phyloP scores from a whole-genome alignment of 495 filamentous ascomycete species.

The Podospora sp. region DNA sequence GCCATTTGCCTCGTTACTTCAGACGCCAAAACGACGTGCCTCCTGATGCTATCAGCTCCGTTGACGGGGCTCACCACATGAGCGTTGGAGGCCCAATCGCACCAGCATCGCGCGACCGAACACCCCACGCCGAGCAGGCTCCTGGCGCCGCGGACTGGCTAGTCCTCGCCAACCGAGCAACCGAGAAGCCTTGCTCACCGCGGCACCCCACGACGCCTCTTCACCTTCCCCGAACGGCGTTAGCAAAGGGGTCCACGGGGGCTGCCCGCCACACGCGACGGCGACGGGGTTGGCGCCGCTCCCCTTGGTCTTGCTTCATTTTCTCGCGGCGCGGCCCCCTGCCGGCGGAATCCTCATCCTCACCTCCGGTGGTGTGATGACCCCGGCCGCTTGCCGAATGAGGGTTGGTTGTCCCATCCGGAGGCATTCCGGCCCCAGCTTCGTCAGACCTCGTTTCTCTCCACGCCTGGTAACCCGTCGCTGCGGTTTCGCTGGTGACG shows the following conservation, averaged over 20 bases:
- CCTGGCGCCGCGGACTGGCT: not conserved
- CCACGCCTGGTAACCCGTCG: not conserved
- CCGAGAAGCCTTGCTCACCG: not conserved
- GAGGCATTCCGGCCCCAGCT: slow-evolving; percentile 17
- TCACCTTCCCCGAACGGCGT: slow-evolving; percentile 21
- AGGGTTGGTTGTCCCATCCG: slow-evolving; percentile 9
- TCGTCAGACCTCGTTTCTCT: slow-evolving; percentile 3
- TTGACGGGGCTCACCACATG: not conserved
- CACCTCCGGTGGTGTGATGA: slow-evolving; percentile 14
- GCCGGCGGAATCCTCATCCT: slow-evolving; percentile 13
- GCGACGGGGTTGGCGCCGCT: not conserved
- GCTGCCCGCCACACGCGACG: not conserved
- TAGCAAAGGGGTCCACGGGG: slow-evolving; percentile 15
- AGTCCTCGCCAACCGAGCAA: not conserved
- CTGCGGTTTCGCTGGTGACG: slow-evolving; percentile 17
- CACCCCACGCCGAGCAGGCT: slow-evolving; percentile 2
- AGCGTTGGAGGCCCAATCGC: not conserved
- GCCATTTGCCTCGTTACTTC: not conserved
- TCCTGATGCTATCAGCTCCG: slow-evolving; percentile 1
- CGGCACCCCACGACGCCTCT: not conserved
- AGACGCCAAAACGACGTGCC: not conserved
- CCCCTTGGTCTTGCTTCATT: slow-evolving; percentile 3
- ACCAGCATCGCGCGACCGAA: not conserved
- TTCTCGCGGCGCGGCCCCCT: slow-evolving; percentile 13
- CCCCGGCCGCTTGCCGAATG: slow-evolving; percentile 9